Percentiles rank a stretch among this genome's conserved stretches.
Conservation (phyloP, 768 basidiomycete species). For the Mycena indigotica region DNA sequence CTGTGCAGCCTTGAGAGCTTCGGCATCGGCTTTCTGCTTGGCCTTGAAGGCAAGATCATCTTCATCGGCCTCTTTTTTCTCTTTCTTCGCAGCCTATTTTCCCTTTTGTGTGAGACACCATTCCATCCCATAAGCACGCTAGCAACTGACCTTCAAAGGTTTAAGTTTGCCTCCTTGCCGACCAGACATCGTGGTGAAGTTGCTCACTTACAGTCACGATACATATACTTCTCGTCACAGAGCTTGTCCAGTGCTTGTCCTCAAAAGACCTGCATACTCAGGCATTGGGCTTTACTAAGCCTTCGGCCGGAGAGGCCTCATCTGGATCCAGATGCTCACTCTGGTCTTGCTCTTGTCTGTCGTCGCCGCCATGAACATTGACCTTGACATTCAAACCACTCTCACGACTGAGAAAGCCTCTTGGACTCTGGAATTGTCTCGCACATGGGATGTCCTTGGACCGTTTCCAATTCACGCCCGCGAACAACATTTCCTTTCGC, state of each 20-base stretch:
- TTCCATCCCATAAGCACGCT: background rate
- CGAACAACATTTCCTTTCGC: constrained; percentile 82
- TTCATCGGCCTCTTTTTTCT: constrained; percentile 69
- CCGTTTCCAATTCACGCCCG: constrained; percentile 85
- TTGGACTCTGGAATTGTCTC: constrained; percentile 33
- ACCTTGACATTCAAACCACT: constrained; percentile 9
- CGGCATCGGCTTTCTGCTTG: constrained; percentile 75
- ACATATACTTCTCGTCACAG: too few relatives aligned
- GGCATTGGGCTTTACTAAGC: too few relatives aligned
- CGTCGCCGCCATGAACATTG: constrained; percentile 1
- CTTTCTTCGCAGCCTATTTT: constrained; percentile 79
- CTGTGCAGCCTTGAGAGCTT: constrained; percentile 69
- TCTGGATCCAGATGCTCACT: constrained; percentile 6
- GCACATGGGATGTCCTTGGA: constrained; percentile 57
- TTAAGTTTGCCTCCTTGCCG: constrained; percentile 86
- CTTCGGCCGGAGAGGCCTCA: too few relatives aligned
- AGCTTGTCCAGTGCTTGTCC: too few relatives aligned
- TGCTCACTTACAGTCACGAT: constrained; percentile 8
- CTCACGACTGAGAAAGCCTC: background rate
- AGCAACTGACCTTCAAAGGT: constrained; percentile 70
- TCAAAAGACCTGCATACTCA: too few relatives aligned
- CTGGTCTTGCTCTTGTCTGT: constrained; percentile 1
- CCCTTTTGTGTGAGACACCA: background rate
- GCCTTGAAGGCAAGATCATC: constrained; percentile 75
- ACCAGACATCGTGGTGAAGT: constrained; percentile 47